phyloP scores from a whole-genome alignment of 495 filamentous ascomycete genomes.

The Aspergillus olivimuriae region DNA sequence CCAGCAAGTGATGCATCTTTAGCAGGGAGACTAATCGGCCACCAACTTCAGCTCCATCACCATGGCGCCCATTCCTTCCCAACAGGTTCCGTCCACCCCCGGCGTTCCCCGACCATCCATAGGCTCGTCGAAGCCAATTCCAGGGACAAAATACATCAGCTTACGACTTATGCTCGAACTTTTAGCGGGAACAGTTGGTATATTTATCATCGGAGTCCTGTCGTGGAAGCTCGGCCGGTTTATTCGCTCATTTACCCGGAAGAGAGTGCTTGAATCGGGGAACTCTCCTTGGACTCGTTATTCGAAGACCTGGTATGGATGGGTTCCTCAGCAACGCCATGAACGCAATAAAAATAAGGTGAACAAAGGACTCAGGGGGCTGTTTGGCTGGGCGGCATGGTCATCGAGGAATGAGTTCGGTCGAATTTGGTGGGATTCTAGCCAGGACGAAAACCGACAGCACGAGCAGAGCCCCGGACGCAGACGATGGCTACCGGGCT shows the following conservation, averaged over 20 bases:
- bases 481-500: slow-evolving; percentile 20
- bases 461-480: slow-evolving; percentile 9
- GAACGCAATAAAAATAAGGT: slow-evolving; percentile 24
- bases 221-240: slow-evolving; percentile 39
- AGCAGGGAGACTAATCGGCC: too few species aligned
- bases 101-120: slow-evolving; percentile 16
- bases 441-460: slow-evolving; percentile 15
- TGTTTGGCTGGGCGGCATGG: slow-evolving; percentile 29
- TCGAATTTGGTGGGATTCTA: slow-evolving; percentile 41
- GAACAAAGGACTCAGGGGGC: slow-evolving; percentile 10
- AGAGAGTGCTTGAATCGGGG: slow-evolving; percentile 26
- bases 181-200: slow-evolving; percentile 31
- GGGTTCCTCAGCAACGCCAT: slow-evolving; percentile 30
- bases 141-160: slow-evolving; percentile 19
- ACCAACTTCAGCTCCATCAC: too few species aligned
- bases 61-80: slow-evolving; percentile 32
- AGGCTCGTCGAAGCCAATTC: slow-evolving; percentile 11
- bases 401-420: slow-evolving; percentile 28
- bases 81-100: slow-evolving; percentile 23
- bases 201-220: slow-evolving; percentile 33
- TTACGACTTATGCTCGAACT: slow-evolving; percentile 27
- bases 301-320: slow-evolving; percentile 42
- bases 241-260: slow-evolving; percentile 27
- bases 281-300: slow-evolving; percentile 29
- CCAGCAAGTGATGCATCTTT: too few species aligned